Conservation (phyloP, 2,329 filamentous ascomycete species). For the Xenoacremonium recifei region DNA sequence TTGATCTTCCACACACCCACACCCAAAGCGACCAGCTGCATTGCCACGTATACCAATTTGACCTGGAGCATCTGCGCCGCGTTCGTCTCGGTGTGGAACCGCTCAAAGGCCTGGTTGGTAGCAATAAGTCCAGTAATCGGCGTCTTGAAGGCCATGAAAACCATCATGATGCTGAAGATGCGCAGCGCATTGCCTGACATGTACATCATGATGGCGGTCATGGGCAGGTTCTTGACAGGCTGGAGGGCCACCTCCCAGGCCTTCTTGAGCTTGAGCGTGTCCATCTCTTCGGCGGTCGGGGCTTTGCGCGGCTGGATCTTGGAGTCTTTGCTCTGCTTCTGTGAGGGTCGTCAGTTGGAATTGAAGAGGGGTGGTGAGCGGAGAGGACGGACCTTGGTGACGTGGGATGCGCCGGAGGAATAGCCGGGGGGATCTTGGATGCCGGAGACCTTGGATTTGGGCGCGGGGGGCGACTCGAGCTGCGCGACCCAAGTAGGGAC, state of each 20-base stretch:
- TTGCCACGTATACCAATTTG: slow-evolving; percentile 83
- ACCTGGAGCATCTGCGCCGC: slow-evolving; percentile 72
- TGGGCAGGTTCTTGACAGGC: slow-evolving; percentile 89
- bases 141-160: slow-evolving; percentile 98
- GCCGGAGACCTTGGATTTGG: slow-evolving; percentile 63
- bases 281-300: slow-evolving; percentile 80
- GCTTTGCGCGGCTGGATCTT: slow-evolving; percentile 58
- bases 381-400: slow-evolving; percentile 52
- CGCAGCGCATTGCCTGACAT: slow-evolving; percentile 98
- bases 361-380: slow-evolving; percentile 3
- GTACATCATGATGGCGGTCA: slow-evolving; percentile 99
- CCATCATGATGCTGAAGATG: slow-evolving; percentile 99
- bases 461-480: slow-evolving; percentile 66
- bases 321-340: slow-evolving; percentile 53
- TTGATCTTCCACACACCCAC: slow-evolving; percentile 97
- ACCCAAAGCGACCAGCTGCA: slow-evolving; percentile 80
- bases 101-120: slow-evolving; percentile 85
- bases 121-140: slow-evolving; percentile 80
- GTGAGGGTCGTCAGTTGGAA: not conserved
- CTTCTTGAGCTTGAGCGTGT: slow-evolving; percentile 95
- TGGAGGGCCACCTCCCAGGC: slow-evolving; percentile 96
- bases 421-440: slow-evolving; percentile 88
- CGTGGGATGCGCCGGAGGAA: slow-evolving; percentile 53
- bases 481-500: slow-evolving; percentile 79
- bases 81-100: slow-evolving; percentile 83